Base-by-base conservation (phyloP, 2,329 filamentous ascomycete species). In the Sporothrix schenckii region DNA sequence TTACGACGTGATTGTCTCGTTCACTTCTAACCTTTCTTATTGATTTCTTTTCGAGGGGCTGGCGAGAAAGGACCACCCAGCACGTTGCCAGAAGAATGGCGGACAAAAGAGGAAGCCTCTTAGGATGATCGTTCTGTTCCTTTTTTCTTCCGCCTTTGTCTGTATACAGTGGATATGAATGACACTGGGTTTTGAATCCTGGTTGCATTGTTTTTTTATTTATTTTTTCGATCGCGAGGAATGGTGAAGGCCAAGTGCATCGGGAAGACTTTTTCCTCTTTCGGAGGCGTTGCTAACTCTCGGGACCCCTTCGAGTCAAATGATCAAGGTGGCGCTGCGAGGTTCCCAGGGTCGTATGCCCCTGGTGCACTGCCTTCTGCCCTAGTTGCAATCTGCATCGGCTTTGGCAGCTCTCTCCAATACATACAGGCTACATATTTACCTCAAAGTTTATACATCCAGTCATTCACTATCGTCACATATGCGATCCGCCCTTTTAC, bases 181-280 rank as follows among this genome's bases (percentile, higher is more conserved):
- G 44, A 21, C 11, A 63, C n/a, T 16, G 41, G 14, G 58, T 27
- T 61, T 61, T 39, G n/a, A n/a, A 44, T 6, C 3, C 39, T 61
- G 58, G 5, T n/a, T 30, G 27, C 6, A 9, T 30, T 1, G 30
- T 47, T 30, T 49, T 19, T 30, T 39, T 41, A 11, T 52, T 47
- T 30, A 30, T 19, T 30, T 39, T 41, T 19, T 52, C 63, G 63
- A 66, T 66, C 63, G 63, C 63, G 63, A 66, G 47, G 11, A 52
- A 30, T 24, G 9, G 63, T 52, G 27, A 41, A 52, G 63, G 63
- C 16, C 53, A 19, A 16, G 27, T 66, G 63, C 47, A 66, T 66
- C 63, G 63, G 56, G 27, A 39, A 19, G 39, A 16, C 21, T 24
- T 19, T 7, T 21, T 24, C 19, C 9, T 50, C 9, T n/a, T 3